These are phyloP conservation scores for Phytopythium montanum DNA, from an alignment of 352 stramenopile species.

Conservation along the genomic window DNA sequence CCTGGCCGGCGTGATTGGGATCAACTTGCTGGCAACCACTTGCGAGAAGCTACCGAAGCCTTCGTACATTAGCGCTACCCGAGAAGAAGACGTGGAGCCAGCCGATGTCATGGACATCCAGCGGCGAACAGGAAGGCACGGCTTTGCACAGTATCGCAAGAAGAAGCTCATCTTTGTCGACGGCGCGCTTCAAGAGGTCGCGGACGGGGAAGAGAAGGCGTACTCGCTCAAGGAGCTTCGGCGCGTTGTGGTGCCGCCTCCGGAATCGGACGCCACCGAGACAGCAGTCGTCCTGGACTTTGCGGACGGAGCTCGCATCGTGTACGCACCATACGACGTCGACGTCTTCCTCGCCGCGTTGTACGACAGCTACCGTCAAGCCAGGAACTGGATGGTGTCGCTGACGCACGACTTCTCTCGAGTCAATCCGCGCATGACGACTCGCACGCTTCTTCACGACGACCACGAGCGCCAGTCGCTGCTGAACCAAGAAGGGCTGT, in stretches of 20 bases:
- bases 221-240: conserved; percentile 57
- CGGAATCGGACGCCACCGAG: conserved; percentile 24
- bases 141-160: conserved; percentile 50
- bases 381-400: conserved; percentile 60
- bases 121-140: conserved; percentile 49
- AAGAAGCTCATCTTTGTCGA: conserved; percentile 67
- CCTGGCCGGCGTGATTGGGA: conserved; percentile 64
- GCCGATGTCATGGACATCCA: conserved; percentile 51
- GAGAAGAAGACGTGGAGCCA: conserved; percentile 36
- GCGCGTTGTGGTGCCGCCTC: conserved; percentile 39
- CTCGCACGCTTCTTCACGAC: conserved; percentile 37
- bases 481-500: conserved; percentile 63
- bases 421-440: conserved; percentile 60
- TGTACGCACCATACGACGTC: conserved; percentile 54
- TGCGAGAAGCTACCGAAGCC: conserved; percentile 56
- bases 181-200: conserved; percentile 44
- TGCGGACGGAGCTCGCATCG: conserved; percentile 46
- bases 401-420: conserved; percentile 61
- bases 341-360: conserved; percentile 60
- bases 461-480: conserved; percentile 52
- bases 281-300: conserved; percentile 67
- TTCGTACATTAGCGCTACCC: conserved; percentile 22
- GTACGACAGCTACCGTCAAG: conserved; percentile 66
- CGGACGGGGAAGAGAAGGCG: conserved; percentile 40
- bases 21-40: conserved; percentile 32